These are phyloP conservation scores for Cerioporus squamosus DNA, from an alignment of 1,284 basidiomycete genomes.

Conservation along the genomic window DNA sequence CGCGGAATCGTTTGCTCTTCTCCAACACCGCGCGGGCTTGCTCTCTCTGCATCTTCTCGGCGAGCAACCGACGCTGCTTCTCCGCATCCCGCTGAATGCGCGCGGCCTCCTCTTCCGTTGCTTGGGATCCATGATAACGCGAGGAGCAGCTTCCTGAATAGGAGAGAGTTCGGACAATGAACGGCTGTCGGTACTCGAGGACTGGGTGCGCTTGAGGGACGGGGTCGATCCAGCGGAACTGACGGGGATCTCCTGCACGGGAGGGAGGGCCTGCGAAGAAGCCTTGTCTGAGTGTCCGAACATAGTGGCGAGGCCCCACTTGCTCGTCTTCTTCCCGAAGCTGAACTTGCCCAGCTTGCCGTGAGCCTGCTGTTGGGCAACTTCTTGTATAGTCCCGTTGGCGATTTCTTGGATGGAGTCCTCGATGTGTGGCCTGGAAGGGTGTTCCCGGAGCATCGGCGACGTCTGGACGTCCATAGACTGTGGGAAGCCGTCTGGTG, in stretches of 20 bases:
- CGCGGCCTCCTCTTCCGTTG: conserved; percentile 89
- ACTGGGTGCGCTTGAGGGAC: conserved; percentile 86
- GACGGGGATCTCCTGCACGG: conserved; percentile 70
- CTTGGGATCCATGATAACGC: conserved; percentile 64
- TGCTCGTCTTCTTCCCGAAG: conserved; percentile 69
- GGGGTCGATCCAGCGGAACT: conserved; percentile 54
- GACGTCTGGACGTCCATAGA: conserved; percentile 58
- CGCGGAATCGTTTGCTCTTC: conserved; percentile 82
- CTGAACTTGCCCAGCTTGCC: conserved; percentile 61
- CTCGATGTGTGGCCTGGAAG: conserved; percentile 46
- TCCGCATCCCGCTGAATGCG: conserved; percentile 85
- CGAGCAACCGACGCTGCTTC: conserved; percentile 82
- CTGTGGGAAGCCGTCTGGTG: conserved; percentile 45
- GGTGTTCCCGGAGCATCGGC: conserved; percentile 55
- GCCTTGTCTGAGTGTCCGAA: conserved; percentile 80
- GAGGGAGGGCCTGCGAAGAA: conserved; percentile 57
- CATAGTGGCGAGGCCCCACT: conserved; percentile 65
- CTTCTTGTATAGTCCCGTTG: conserved; percentile 24
- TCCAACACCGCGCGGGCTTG: conserved; percentile 95
- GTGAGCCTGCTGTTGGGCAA: conserved; percentile 40
- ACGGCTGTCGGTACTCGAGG: conserved; percentile 75
- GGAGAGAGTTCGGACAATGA: conserved; percentile 61
- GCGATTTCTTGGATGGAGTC: conserved; percentile 40
- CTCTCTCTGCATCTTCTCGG: conserved; percentile 76
- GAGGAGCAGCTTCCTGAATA: conserved; percentile 37